A percentile compares a stretch with the other conserved stretches of the same genome.
These are phyloP conservation scores for Colletotrichum gigasporum DNA, from an alignment of 2,329 filamentous ascomycete species.

Conservation along the genomic window DNA sequence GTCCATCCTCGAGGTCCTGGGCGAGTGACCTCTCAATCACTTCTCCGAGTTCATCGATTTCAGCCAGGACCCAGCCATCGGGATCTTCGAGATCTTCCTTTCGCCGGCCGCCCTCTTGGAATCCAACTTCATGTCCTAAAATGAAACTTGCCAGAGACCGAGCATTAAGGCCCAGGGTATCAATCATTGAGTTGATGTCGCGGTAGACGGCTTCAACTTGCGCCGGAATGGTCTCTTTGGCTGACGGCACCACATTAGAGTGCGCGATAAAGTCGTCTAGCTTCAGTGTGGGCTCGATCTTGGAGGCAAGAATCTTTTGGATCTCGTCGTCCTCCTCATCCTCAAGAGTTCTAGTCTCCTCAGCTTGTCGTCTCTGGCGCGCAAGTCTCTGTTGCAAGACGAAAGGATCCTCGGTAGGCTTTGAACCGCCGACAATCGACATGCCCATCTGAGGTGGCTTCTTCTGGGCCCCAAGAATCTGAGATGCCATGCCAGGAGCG, in stretches of 20 bases:
- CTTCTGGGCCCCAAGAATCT: constrained; percentile 55
- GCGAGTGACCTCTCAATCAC: constrained; percentile 73
- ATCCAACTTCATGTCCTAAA: constrained; percentile 69
- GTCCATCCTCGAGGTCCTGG: constrained; percentile 71
- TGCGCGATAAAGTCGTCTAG: constrained; percentile 76
- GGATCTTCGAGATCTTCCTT: constrained; percentile 74
- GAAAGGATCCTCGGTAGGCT: constrained; percentile 55
- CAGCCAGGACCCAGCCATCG: constrained; percentile 78
- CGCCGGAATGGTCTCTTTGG: constrained; percentile 66
- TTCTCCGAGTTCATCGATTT: constrained; percentile 74
- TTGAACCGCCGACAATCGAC: constrained; percentile 51
- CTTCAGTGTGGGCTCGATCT: constrained; percentile 67
- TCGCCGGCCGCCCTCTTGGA: constrained; percentile 63
- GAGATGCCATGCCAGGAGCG: constrained; percentile 67
- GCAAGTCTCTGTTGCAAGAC: constrained; percentile 60
- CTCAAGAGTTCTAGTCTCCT: constrained; percentile 65
- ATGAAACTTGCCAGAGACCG: constrained; percentile 73
- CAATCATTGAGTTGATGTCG: constrained; percentile 93
- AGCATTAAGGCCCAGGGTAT: constrained; percentile 87
- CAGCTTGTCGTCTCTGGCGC: constrained; percentile 64
- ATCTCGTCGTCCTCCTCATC: constrained; percentile 78
- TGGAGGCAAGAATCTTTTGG: constrained; percentile 68
- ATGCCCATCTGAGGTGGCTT: constrained; percentile 47
- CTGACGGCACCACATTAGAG: constrained; percentile 61
- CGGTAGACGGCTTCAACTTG: constrained; percentile 76